Base-by-base conservation (phyloP, 1,284 basidiomycete genomes). In the Xanthoconium separans region DNA sequence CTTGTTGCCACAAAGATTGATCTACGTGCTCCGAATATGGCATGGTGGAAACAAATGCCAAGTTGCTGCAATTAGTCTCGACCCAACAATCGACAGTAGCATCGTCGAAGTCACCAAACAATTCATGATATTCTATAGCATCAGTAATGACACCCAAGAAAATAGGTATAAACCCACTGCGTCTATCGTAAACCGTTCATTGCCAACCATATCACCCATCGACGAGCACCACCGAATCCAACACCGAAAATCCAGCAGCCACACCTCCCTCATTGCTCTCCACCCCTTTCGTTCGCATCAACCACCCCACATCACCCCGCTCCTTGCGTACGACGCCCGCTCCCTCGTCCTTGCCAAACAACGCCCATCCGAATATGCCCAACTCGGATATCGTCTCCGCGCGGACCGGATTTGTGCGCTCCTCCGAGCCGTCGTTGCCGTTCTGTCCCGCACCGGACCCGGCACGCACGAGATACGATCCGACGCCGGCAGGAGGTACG, bases 231-330 rank as follows among this genome's bases (percentile, higher is more conserved):
- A 93, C 68, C 1, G 89, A 91, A 68, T 96, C 94, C 52, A 96
- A 73, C 3, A 95, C 93, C 7, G 85, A 91, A 71, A 90, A 93
- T 30, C 96, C 63, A 11, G 65, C 61, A 1, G 63, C 63, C 5
- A 64, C 63, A 3, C 65, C 65, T 1, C 66, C 66, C 68, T 99
- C 96, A 66, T 98, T 89, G 58, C 87, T 93, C 55, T 95, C 92
- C 65, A 87, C 89, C 3, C 89, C 92, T 67, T 98, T 99, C 4
- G 96, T 98, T 63, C 96, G 76, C 42, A 98, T 79, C 61, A 99
- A 69, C 81, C 93, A 96, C 13, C 95, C 96, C 1, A 82, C 87
- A 66, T 92, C 87, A 43, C 79, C 71, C 22, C 75, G 58, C 37
- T 69, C 61, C 48, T 57, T 57, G 34, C 63, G 53, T 39, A 70